Evolutionary conservation across 2,329 filamentous ascomycete genomes (phyloP).

Genomic region (Colletotrichum cuscutae): DNA sequence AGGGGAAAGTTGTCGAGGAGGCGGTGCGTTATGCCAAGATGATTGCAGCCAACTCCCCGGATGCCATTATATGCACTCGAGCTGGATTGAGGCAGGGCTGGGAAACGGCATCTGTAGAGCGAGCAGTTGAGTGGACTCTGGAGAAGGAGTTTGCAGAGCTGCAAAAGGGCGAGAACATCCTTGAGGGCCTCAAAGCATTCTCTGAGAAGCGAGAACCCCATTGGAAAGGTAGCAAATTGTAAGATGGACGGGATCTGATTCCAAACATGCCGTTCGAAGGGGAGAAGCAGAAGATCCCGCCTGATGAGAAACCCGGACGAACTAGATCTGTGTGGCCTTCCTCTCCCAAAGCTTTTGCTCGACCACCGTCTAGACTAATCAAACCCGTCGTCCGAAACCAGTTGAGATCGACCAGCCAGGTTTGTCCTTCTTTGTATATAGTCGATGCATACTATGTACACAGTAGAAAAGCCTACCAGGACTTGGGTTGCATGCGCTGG

Average conservation of each 20-base stretch:
- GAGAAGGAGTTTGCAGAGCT: slow-evolving; percentile 44
- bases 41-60: slow-evolving; percentile 40
- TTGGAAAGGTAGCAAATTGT: slow-evolving; percentile 43
- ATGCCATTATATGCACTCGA: slow-evolving; percentile 52
- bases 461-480: background rate
- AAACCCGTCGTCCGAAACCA: slow-evolving; percentile 5
- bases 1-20: slow-evolving; percentile 34
- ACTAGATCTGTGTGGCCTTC: background rate
- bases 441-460: background rate
- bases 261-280: background rate
- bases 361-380: no score
- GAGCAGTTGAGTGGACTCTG: slow-evolving; percentile 42
- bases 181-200: slow-evolving; percentile 43
- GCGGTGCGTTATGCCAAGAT: slow-evolving; percentile 34
- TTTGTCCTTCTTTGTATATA: background rate
- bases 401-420: background rate
- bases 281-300: background rate
- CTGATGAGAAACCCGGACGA: background rate
- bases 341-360: background rate
- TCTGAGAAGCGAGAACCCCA: slow-evolving; percentile 42
- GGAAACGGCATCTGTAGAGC: slow-evolving; percentile 53
- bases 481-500: background rate
- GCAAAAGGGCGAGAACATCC: slow-evolving; percentile 43
- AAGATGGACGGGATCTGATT: background rate
- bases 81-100: slow-evolving; percentile 49